A percentile compares a stretch with the other conserved stretches of the same genome.
These are phyloP conservation scores for Trypethelium eluteriae DNA, from an alignment of 495 filamentous ascomycete species.

Conservation along the genomic window DNA sequence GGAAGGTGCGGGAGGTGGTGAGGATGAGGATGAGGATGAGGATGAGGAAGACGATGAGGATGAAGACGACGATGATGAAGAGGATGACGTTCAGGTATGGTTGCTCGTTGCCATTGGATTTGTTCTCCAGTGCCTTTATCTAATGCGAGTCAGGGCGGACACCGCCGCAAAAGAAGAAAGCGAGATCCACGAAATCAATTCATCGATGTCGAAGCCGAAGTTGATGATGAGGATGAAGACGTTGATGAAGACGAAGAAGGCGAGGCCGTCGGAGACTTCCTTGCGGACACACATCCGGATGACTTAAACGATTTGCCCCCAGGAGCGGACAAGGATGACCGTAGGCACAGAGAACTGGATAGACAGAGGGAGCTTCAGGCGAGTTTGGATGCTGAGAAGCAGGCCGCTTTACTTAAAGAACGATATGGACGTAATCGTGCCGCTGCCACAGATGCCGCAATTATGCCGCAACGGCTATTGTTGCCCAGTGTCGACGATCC, in stretches of 20 bases:
- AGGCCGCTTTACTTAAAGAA: slow-evolving; percentile 75
- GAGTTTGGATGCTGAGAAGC: slow-evolving; percentile 85
- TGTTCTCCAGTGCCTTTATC: background rate
- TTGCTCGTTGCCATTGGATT: slow-evolving; percentile 15
- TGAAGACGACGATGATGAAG: slow-evolving; percentile 30
- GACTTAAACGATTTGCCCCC: slow-evolving; percentile 75
- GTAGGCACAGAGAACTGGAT: slow-evolving; percentile 89
- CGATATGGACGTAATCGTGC: slow-evolving; percentile 63
- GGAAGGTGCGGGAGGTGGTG: slow-evolving; percentile 29
- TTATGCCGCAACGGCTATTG: slow-evolving; percentile 80
- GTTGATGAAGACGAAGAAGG: slow-evolving; percentile 81
- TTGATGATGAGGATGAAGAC: slow-evolving; percentile 88
- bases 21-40: slow-evolving; percentile 23
- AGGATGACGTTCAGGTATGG: slow-evolving; percentile 31
- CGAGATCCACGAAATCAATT: slow-evolving; percentile 64
- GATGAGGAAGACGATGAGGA: slow-evolving; percentile 24
- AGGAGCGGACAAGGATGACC: slow-evolving; percentile 75
- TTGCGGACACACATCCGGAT: slow-evolving; percentile 82
- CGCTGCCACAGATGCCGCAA: slow-evolving; percentile 51
- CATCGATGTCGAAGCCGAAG: slow-evolving; percentile 94
- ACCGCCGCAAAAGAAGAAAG: slow-evolving; percentile 63
- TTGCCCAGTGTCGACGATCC: slow-evolving; percentile 92
- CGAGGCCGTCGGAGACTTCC: slow-evolving; percentile 73
- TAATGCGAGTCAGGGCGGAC: slow-evolving; percentile 50
- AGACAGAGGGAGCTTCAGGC: slow-evolving; percentile 76